Evolutionary conservation across 352 stramenopile species (phyloP), one percentile per base, ranked within the genome.

Genomic region (Pythium utonaiense): DNA sequence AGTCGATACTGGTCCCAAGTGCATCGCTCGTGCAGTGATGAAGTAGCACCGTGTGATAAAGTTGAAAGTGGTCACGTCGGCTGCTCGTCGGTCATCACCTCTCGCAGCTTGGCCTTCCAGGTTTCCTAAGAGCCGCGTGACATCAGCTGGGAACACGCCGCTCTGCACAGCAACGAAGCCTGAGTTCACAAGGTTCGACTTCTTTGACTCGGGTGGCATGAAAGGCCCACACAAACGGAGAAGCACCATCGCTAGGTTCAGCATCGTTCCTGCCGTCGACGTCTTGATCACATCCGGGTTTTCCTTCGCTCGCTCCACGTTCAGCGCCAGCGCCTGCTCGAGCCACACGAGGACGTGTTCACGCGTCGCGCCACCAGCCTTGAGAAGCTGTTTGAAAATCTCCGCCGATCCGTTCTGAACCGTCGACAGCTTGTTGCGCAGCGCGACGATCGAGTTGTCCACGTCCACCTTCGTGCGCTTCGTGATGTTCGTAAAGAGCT

Each of bases 11-110:
- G 96, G 81, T 5, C 93, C 96, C 0, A 99, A 78, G 59, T 98
- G 93, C 41, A 99, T 68, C 1, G 91, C 81, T 21, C 96, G 78
- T 40, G 91, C 93, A 13, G 90, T 96, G 42, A 97, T 83, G 67
- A 98, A 99, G 68, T 98, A 99, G 62, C 89, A 98, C 36, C 96
- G 83, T 12, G 97, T 97, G 69, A 98, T 97, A 67, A 99, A 99
- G 63, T 94, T 97, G 70, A 98, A 98, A 25, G 97, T 69, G 2
- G 60, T 60, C 0, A 61, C 47, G n/a, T 64, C 64, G 9, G 33
- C 51, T 9, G 34, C 49, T 10, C 50, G 30, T 5, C 66, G 61
- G 36, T 70, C 66, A 24, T 71, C 61, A 13, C 65, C 63, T 3
- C n/a, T 17, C 12, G 28, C 40, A 38, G 47, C 21, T 17, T 73